phyloP scores from a whole-genome alignment of 371 early-diverging fungal genomes.

The Haplosporangium sp. region DNA sequence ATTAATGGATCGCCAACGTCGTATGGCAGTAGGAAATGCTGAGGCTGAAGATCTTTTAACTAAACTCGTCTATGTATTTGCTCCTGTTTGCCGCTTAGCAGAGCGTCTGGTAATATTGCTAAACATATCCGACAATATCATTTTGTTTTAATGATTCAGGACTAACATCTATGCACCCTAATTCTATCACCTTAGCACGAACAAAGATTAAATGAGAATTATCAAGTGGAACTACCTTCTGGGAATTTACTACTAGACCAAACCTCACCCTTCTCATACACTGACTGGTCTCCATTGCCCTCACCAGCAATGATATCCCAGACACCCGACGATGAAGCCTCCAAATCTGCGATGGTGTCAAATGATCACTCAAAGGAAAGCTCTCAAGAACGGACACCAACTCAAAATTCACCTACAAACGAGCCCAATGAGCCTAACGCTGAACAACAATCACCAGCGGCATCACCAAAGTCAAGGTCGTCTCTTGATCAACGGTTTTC shows the following conservation, averaged over 20 bases:
- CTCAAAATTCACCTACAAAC: constrained; percentile 1
- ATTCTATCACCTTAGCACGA: constrained; percentile 32
- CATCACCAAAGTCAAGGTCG: constrained; percentile 4
- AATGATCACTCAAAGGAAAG: constrained; percentile 16
- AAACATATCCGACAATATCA: background rate
- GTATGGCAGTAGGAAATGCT: constrained; percentile 64
- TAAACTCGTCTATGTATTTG: constrained; percentile 67
- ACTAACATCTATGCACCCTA: background rate
- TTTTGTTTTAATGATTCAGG: background rate
- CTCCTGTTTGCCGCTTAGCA: constrained; percentile 70
- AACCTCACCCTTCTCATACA: constrained; percentile 12
- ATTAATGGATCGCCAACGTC: constrained; percentile 63
- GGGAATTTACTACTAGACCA: constrained; percentile 29
- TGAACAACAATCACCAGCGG: constrained; percentile 13
- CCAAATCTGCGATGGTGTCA: constrained; percentile 2
- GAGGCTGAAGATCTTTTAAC: constrained; percentile 68
- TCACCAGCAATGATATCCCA: constrained; percentile 44
- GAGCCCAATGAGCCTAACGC: background rate
- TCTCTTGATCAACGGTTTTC: constrained; percentile 33
- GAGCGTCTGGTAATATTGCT: constrained; percentile 61
- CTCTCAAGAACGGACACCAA: constrained; percentile 1
- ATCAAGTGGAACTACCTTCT: constrained; percentile 29
- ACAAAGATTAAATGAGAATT: constrained; percentile 42
- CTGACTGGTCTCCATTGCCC: constrained; percentile 49
- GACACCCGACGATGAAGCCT: constrained; percentile 11